Base-by-base conservation (phyloP, 768 basidiomycete species). In the Phylloporus sp. region DNA sequence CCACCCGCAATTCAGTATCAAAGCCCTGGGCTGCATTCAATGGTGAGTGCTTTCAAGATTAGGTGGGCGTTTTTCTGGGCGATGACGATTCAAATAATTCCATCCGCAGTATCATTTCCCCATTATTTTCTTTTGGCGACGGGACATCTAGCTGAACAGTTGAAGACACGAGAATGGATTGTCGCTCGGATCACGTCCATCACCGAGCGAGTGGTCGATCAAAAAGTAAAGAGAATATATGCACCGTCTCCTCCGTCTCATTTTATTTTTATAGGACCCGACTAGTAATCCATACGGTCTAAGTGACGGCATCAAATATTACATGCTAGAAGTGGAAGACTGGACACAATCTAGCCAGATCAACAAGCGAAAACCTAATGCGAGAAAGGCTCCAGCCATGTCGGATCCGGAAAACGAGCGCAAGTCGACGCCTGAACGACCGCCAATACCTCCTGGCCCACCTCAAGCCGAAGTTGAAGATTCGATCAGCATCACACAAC, bases 21-120 rank as follows among this genome's bases (percentile, higher is more conserved):
- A 92, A 90, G 66, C 90, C 92, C 1, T 99, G 97, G 95, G 97
- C 95, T 22, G 97, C 97, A 10, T 99, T 98, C 73, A 99, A 98
- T 70, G 89, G 94, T 93, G 65, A 60, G 83, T 55, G 10, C 36
- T 41, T 48, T 40, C 10, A 8, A 40, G 16, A n/a, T 43, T 7
- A 5, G 5, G 22, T 18, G 28, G 23, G n/a, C n/a, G n/a, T n/a
- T n/a, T n/a, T n/a, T n/a, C n/a, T n/a, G n/a, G n/a, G 29, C 24
- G 18, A 46, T 50, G 16, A 49, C 38, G 18, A 20, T 20, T 38
- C 10, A 5, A 38, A 18, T 4, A 16, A 11, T 31, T 27, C 28
- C 10, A 7, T 52, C 2, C 31, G 47, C 67, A 93, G 94, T 97
- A 9, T 93, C 90, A 11, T 95, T 95, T 71, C 97, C 97, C 43